Evolutionary conservation across 2,329 filamentous ascomycete genomes (phyloP), one percentile per base, ranked within the genome.

Genomic region (Scedosporium minutisporum): DNA sequence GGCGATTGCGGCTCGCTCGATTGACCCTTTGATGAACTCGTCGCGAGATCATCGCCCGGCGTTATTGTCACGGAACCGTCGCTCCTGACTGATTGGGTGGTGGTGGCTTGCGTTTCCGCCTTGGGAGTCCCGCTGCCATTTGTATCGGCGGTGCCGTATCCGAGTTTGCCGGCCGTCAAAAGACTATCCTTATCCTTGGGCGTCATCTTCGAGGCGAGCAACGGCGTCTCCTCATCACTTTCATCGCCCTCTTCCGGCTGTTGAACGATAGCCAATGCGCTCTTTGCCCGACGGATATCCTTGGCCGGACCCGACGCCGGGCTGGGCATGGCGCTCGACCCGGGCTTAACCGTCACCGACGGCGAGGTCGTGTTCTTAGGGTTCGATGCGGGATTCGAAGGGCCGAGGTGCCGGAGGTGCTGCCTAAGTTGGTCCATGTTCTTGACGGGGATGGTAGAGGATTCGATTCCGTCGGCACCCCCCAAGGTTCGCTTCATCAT

Each of bases 331-430:
- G 29, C 27, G n/a, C 60, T 41, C 4, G 42, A 25, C 14, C 60
- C 60, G n/a, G 60, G 75, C 74, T 89, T 89, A 67, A 89, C 86
- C 72, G 88, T 88, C 67, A 89, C 86, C 0, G 86, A 82, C 18
- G 84, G 82, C 18, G 82, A 83, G 18, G 80, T 80, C 1, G 85
- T 87, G 63, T 79, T 80, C 71, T 82, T 85, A 1, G 87, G 87
- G 62, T 86, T 85, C 16, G 82, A 81, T 5, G 87, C 87, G 21
- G 82, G 81, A 69, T 89, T 89, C 1, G 86, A 87, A 0, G 87
- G 87, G 0, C 86, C 86, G 0, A 89, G 81, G 65, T 85, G 81
- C 66, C 85, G 86, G 55, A 89, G 76, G 66, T 87, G 83, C 68
- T 85, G 80, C 68, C 79, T 80, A 75, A 87, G 84, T 60, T 88